Percentiles rank a stretch among this genome's conserved stretches.
These are phyloP conservation scores for Nicotiana tabacum DNA, from an alignment of 257 asterid genomes.

Conservation along the genomic window DNA sequence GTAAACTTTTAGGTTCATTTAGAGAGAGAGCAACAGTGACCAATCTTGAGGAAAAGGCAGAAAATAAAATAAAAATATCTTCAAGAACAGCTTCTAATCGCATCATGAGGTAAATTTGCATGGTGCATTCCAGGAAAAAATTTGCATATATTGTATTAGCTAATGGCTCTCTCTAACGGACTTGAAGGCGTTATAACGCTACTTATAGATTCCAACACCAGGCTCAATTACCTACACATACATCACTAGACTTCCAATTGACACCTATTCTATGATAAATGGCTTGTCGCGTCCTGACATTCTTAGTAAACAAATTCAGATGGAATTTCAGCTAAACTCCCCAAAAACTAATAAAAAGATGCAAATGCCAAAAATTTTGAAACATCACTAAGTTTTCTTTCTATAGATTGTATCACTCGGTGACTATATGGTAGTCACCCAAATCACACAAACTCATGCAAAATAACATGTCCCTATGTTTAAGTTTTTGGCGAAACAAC, in stretches of 20 bases:
- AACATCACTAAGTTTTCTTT: not conserved
- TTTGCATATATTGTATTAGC: not conserved
- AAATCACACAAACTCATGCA: not conserved
- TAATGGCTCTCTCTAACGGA: not conserved
- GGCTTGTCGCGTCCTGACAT: not conserved
- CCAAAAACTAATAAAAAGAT: not conserved
- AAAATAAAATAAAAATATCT: not conserved
- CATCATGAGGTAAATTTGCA: not conserved
- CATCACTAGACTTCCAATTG: not conserved
- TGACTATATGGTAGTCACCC: not conserved
- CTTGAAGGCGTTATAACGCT: not conserved
- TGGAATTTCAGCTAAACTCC: not conserved
- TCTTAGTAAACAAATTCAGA: not conserved
- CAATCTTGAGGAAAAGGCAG: not conserved
- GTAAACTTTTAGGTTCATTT: not conserved
- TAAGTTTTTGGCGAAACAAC: not conserved
- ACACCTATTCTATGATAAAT: not conserved
- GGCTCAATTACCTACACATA: not conserved
- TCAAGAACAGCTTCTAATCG: not conserved
- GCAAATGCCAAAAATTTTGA: not conserved
- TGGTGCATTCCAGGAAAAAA: not conserved
- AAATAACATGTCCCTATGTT: not conserved
- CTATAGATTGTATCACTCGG: not conserved
- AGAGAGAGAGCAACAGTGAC: not conserved
- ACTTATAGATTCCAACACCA: not conserved